These are phyloP conservation scores for Speleostelium caveatum DNA, from an alignment of 78 protist genomes.

Conservation along the genomic window DNA sequence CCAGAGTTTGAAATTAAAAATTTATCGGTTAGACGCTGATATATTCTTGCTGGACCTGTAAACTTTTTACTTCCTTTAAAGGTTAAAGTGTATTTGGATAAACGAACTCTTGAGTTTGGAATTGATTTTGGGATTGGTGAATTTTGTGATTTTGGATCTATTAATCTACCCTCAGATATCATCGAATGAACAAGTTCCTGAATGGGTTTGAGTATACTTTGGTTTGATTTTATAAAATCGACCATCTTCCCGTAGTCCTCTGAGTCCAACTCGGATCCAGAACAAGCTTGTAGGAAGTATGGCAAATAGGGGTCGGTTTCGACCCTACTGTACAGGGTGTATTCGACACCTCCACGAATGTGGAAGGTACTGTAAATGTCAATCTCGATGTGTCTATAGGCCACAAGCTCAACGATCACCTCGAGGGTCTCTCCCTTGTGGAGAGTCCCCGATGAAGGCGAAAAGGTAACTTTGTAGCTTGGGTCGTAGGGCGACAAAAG, in stretches of 20 bases:
- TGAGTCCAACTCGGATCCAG: conserved; percentile 11
- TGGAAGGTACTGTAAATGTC: conserved; percentile 60
- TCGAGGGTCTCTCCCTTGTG: conserved; percentile 23
- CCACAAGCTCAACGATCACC: conserved; percentile 36
- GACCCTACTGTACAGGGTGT: conserved; percentile 38
- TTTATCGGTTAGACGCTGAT: conserved; percentile 50
- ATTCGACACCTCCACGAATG: conserved; percentile 53
- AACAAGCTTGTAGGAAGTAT: conserved; percentile 45
- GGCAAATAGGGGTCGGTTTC: conserved; percentile 70
- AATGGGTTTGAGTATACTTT: conserved; percentile 15
- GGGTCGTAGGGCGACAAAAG: conserved; percentile 62
- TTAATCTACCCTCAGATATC: conserved; percentile 39
- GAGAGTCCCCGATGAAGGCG: conserved; percentile 29
- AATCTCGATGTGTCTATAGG: conserved; percentile 15
- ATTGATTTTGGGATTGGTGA: neutral
- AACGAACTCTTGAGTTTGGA: neutral
- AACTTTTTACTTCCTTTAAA: conserved; percentile 7
- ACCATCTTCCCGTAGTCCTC: conserved; percentile 19
- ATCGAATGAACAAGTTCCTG: conserved; percentile 58
- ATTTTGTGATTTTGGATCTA: neutral
- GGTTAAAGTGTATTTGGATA: conserved; percentile 28
- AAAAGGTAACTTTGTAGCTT: conserved; percentile 23
- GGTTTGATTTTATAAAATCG: conserved; percentile 12
- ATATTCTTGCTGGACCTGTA: neutral
- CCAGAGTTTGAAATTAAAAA: conserved; percentile 51